Conservation (phyloP, 1,139 yeast genomes). For the Sugiyamaella sp. region DNA sequence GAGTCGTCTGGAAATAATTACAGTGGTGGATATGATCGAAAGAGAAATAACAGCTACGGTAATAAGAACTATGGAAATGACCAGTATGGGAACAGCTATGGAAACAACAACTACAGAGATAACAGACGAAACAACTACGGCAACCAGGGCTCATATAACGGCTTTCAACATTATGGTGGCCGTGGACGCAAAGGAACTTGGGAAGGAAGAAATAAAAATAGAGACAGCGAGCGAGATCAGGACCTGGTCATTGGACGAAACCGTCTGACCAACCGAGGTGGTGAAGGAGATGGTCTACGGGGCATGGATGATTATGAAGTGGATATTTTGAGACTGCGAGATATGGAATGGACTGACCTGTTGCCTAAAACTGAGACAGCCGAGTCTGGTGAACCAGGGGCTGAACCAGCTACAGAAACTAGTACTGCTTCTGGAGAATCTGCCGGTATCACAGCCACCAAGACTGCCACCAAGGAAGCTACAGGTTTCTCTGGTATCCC, state of each 20-base stretch:
- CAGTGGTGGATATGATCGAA: background rate
- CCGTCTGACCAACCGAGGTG: constrained; percentile 26
- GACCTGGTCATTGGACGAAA: constrained; percentile 24
- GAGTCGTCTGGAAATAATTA: background rate
- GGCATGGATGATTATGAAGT: constrained; percentile 41
- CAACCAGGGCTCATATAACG: background rate
- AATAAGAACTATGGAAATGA: background rate
- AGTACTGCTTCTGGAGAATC: constrained; percentile 18
- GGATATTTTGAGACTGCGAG: constrained; percentile 28
- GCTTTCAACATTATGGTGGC: background rate
- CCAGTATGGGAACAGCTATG: background rate
- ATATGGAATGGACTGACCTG: constrained; percentile 31
- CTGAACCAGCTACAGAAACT: constrained; percentile 17
- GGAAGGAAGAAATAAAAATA: background rate
- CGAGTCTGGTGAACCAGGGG: constrained; percentile 17
- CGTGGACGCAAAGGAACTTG: background rate
- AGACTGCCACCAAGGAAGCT: constrained; percentile 7
- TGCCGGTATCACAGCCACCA: background rate
- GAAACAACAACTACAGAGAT: background rate
- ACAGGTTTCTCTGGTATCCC: constrained; percentile 40
- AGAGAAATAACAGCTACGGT: background rate
- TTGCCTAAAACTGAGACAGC: constrained; percentile 19
- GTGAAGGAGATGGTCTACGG: constrained; percentile 40
- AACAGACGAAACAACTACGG: constrained; percentile 4
- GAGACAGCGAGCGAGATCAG: constrained; percentile 21